These are phyloP conservation scores for Coemansia sp. DNA, from an alignment of 192 early-diverging fungal genomes.

Conservation along the genomic window DNA sequence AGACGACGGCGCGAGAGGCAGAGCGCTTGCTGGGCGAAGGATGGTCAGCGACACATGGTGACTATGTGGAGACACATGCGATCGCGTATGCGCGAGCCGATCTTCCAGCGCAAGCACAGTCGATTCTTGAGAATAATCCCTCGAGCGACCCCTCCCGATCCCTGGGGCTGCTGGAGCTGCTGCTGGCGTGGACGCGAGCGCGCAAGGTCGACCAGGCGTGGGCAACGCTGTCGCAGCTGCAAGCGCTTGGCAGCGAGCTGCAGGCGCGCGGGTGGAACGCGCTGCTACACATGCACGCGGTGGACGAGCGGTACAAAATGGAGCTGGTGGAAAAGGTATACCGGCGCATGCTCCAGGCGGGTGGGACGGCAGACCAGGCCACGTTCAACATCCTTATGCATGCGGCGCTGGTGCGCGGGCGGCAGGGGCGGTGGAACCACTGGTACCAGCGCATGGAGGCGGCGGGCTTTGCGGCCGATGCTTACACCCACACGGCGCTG, in stretches of 20 bases:
- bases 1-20: background rate
- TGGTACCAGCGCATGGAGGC: conserved; percentile 28
- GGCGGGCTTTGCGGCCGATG: conserved; percentile 14
- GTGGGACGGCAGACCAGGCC: conserved; percentile 14
- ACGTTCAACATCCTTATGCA: conserved; percentile 46
- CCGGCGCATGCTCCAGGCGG: conserved; percentile 22
- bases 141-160: background rate
- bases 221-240: conserved; percentile 15
- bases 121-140: background rate
- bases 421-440: conserved; percentile 19
- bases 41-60: conserved; percentile 5
- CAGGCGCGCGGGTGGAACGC: conserved; percentile 38
- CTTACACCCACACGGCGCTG: conserved; percentile 20
- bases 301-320: conserved; percentile 36
- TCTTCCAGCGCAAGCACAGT: conserved; percentile 21
- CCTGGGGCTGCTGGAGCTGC: background rate
- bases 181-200: conserved; percentile 35
- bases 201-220: conserved; percentile 22
- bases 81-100: conserved; percentile 28
- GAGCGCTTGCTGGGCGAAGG: background rate
- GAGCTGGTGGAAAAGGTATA: conserved; percentile 28
- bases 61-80: conserved; percentile 15
- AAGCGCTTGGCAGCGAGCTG: conserved; percentile 17
- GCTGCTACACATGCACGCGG: conserved; percentile 37
- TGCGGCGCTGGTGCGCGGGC: conserved; percentile 31